Conservation (phyloP, 768 basidiomycete genomes). For the Boletus subcaerulescens region DNA sequence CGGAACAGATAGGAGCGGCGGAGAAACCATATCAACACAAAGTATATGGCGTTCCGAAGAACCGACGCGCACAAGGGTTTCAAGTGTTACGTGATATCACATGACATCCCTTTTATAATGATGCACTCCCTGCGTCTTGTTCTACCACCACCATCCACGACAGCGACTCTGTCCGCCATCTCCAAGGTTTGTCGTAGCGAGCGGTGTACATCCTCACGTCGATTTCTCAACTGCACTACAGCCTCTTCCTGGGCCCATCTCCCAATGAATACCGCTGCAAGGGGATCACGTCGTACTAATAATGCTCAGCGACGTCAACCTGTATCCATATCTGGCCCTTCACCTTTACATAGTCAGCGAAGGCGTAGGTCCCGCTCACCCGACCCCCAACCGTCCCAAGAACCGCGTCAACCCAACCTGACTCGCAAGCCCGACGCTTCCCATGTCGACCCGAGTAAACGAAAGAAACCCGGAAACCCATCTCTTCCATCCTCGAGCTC, state of each 20-base stretch:
- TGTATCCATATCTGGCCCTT: slow-evolving; percentile 14
- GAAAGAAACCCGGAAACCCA: slow-evolving; percentile 27
- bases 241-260: background rate
- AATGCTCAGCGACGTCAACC: slow-evolving; percentile 26
- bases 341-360: slow-evolving; percentile 18
- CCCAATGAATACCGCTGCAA: slow-evolving; percentile 23
- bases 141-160: slow-evolving; percentile 8
- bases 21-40: too few relatives aligned
- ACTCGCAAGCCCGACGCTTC: slow-evolving; percentile 21
- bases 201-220: background rate
- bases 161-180: background rate
- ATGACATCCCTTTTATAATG: slow-evolving; percentile 8
- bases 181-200: slow-evolving; percentile 5
- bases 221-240: background rate
- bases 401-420: slow-evolving; percentile 5
- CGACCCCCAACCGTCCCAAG: slow-evolving; percentile 24
- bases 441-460: slow-evolving; percentile 26
- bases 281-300: slow-evolving; percentile 24
- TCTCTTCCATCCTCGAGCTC: slow-evolving; percentile 16
- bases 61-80: background rate
- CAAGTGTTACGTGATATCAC: background rate
- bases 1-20: background rate
- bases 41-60: too few relatives aligned
- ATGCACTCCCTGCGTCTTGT: background rate
- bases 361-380: slow-evolving; percentile 37